A percentile compares a stretch with the other conserved stretches of the same genome.
phyloP scores from a whole-genome alignment of 2,329 filamentous ascomycete species.

The Paramyrothecium roridum region DNA sequence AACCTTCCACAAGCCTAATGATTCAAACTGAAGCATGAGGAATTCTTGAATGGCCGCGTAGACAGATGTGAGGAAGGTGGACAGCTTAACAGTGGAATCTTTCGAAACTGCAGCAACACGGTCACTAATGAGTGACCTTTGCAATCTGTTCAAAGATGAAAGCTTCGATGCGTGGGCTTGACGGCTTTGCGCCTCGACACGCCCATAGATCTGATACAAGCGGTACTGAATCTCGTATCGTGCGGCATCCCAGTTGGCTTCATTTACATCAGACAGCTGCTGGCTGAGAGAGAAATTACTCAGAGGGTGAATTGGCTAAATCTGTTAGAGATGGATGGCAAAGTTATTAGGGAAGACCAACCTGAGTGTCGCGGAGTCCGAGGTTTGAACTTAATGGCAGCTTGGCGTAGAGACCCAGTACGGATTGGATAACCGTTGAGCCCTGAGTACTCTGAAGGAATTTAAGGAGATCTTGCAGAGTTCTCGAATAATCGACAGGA shows the following conservation, averaged over 20 bases:
- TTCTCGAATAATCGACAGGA: conserved; percentile 5
- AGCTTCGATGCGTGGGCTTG: conserved; percentile 45
- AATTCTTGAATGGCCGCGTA: conserved; percentile 40
- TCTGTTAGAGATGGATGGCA: too few relatives aligned
- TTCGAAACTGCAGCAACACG: conserved; percentile 54
- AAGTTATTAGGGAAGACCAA: too few relatives aligned
- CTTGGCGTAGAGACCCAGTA: conserved; percentile 31
- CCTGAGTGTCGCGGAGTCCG: conserved; percentile 35
- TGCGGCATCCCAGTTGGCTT: conserved; percentile 45
- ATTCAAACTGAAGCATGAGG: conserved; percentile 28
- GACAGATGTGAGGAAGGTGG: conserved; percentile 45
- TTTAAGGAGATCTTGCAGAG: conserved; percentile 18
- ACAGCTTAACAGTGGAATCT: conserved; percentile 56
- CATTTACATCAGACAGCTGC: conserved; percentile 33
- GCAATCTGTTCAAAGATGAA: conserved; percentile 55
- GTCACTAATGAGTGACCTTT: conserved; percentile 54
- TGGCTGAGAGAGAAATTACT: conserved; percentile 53
- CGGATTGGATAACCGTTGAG: conserved; percentile 21
- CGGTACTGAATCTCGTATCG: conserved; percentile 50
- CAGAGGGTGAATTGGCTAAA: conserved; percentile 51
- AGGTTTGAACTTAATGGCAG: conserved; percentile 21
- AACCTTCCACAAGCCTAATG: conserved; percentile 22
- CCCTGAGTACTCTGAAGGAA: conserved; percentile 30
- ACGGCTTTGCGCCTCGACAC: conserved; percentile 36
- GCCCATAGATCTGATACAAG: conserved; percentile 37